Evolutionary conservation across 2,329 filamentous ascomycete species (phyloP).

Genomic region (Fusarium tanahbumbuense): DNA sequence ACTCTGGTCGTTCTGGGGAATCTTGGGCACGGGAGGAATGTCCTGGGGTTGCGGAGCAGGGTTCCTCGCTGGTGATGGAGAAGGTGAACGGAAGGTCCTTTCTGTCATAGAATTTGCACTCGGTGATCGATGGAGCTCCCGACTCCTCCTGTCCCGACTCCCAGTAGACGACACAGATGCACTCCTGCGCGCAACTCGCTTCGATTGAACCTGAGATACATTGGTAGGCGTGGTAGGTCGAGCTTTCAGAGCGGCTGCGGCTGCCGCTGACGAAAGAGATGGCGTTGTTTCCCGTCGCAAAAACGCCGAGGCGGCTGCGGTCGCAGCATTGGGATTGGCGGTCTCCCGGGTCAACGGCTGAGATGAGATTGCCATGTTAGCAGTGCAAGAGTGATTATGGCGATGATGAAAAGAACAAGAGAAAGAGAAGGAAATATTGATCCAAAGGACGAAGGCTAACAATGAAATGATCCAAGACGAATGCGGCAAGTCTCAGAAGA

Average conservation of each 20-base stretch:
- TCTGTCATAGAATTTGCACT: conserved; percentile 89
- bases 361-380: conserved; percentile 46
- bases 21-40: conserved; percentile 79
- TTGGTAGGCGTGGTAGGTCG: conserved; percentile 81
- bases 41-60: conserved; percentile 56
- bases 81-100: conserved; percentile 85
- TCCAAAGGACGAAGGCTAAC: background rate
- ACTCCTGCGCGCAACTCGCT: conserved; percentile 80
- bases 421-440: background rate
- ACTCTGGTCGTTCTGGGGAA: conserved; percentile 65
- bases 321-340: conserved; percentile 78
- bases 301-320: conserved; percentile 85
- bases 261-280: conserved; percentile 84
- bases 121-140: conserved; percentile 69
- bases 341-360: conserved; percentile 74
- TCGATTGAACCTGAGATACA: conserved; percentile 86
- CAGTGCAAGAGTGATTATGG: conserved; percentile 5
- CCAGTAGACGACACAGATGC: conserved; percentile 77
- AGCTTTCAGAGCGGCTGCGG: conserved; percentile 84
- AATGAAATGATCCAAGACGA: conserved; percentile 9
- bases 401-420: background rate
- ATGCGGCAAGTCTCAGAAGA: conserved; percentile 9
- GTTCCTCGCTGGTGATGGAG: conserved; percentile 70
- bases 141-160: conserved; percentile 58
- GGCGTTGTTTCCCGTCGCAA: conserved; percentile 71